Evolutionary conservation across 108 stramenopile genomes (phyloP).

Genomic region (Schizochytrium sp.): DNA sequence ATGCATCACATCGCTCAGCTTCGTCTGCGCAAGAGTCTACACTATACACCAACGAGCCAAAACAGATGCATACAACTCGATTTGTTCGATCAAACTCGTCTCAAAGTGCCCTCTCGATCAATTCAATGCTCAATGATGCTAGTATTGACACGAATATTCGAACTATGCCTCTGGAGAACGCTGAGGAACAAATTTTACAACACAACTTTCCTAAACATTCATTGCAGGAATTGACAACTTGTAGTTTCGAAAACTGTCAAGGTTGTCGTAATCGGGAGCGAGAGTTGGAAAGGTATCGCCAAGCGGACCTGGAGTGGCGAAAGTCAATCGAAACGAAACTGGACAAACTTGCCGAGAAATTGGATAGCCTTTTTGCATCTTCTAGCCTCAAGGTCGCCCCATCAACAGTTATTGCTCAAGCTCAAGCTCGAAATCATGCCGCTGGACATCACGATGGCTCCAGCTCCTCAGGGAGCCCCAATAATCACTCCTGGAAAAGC

Average conservation of each 20-base stretch:
- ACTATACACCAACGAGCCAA: background rate
- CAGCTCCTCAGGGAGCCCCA: too few relatives aligned
- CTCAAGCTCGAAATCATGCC: too few relatives aligned
- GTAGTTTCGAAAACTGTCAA: too few relatives aligned
- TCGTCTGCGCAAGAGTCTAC: background rate
- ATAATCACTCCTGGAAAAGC: too few relatives aligned
- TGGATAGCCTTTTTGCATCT: slow-evolving; percentile 5
- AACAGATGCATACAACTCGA: background rate
- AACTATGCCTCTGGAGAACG: too few relatives aligned
- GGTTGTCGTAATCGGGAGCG: background rate
- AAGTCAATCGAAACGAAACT: background rate
- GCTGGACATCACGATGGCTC: too few relatives aligned
- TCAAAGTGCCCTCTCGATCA: background rate
- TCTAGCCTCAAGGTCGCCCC: background rate
- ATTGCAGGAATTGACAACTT: too few relatives aligned
- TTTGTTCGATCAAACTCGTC: background rate
- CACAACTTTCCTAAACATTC: too few relatives aligned
- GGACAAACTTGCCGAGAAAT: background rate
- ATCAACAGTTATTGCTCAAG: too few relatives aligned
- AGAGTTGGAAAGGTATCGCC: background rate
- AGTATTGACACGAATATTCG: background rate
- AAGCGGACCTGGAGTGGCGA: background rate
- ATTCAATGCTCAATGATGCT: background rate
- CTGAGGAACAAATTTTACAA: too few relatives aligned
- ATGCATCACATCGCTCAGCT: background rate